phyloP scores from a whole-genome alignment of 2,329 filamentous ascomycete genomes.

The Alternaria panax region DNA sequence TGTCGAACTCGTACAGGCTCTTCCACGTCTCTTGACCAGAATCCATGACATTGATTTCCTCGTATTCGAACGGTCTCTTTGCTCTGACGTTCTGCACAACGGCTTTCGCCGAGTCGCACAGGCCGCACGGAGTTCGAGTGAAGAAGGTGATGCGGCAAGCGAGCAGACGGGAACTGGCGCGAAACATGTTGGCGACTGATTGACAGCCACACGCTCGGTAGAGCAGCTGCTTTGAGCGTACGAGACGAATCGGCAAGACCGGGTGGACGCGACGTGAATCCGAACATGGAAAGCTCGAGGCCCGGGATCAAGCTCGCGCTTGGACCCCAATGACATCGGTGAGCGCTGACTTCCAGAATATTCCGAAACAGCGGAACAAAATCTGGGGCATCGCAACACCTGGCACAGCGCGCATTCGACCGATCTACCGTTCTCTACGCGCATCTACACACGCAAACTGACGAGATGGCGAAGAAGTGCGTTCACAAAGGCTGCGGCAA shows the following conservation, averaged over 20 bases:
- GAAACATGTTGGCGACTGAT: constrained; percentile 36
- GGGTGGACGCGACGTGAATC: background rate
- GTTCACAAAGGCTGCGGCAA: constrained; percentile 97
- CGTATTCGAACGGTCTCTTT: constrained; percentile 70
- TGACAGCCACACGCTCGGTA: background rate
- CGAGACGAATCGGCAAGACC: background rate
- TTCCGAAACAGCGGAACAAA: constrained; percentile 36
- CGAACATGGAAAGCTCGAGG: constrained; percentile 7
- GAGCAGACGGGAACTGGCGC: constrained; percentile 44
- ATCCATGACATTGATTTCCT: constrained; percentile 73
- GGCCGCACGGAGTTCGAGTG: constrained; percentile 73
- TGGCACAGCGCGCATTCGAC: constrained; percentile 15
- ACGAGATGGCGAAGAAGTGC: constrained; percentile 78
- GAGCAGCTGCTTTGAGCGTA: background rate
- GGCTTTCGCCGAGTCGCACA: constrained; percentile 73
- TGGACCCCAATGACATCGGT: constrained; percentile 36
- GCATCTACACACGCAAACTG: background rate
- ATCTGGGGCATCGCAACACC: constrained; percentile 15
- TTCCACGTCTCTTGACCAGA: constrained; percentile 71
- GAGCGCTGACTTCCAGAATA: constrained; percentile 45
- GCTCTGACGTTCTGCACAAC: constrained; percentile 75
- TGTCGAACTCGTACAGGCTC: constrained; percentile 80
- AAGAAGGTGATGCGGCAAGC: constrained; percentile 73
- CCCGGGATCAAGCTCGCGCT: constrained; percentile 15
- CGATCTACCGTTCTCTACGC: constrained; percentile 9